phyloP scores from a whole-genome alignment of 1,284 basidiomycete genomes.

The Meira miltonrushii region DNA sequence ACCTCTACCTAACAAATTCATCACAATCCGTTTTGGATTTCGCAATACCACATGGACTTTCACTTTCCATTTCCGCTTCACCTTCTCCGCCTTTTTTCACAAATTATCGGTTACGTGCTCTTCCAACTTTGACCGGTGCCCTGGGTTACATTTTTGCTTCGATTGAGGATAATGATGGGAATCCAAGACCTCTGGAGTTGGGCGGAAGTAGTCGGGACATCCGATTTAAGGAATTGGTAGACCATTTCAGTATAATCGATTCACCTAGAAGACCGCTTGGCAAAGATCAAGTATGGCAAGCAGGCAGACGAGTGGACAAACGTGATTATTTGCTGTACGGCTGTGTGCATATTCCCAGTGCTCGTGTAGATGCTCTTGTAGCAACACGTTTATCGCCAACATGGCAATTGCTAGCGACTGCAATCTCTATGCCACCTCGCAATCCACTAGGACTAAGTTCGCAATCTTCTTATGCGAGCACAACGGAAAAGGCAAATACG shows the following conservation, averaged over 20 bases:
- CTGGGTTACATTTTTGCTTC: constrained; percentile 82
- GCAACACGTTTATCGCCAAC: constrained; percentile 65
- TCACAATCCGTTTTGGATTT: constrained; percentile 73
- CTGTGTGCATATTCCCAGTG: constrained; percentile 79
- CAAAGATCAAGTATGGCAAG: constrained; percentile 72
- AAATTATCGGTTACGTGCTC: constrained; percentile 81
- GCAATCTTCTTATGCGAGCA: neutral
- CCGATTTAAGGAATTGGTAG: constrained; percentile 72
- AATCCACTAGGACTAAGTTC: neutral
- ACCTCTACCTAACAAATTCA: constrained; percentile 80
- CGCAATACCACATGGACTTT: constrained; percentile 69
- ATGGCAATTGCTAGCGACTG: constrained; percentile 51
- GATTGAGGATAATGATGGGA: constrained; percentile 28
- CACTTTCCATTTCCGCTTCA: constrained; percentile 77
- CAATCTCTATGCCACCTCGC: constrained; percentile 44
- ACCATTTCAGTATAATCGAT: constrained; percentile 68
- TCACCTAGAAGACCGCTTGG: constrained; percentile 69
- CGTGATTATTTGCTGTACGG: constrained; percentile 87
- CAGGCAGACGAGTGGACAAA: constrained; percentile 68
- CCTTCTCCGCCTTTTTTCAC: constrained; percentile 79
- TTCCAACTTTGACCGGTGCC: constrained; percentile 85
- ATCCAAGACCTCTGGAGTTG: constrained; percentile 55
- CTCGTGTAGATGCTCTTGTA: constrained; percentile 81
- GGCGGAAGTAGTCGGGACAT: constrained; percentile 56
- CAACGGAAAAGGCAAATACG: neutral